Conservation (phyloP, 169 alveolate species). For the Eimeria necatrix region DNA sequence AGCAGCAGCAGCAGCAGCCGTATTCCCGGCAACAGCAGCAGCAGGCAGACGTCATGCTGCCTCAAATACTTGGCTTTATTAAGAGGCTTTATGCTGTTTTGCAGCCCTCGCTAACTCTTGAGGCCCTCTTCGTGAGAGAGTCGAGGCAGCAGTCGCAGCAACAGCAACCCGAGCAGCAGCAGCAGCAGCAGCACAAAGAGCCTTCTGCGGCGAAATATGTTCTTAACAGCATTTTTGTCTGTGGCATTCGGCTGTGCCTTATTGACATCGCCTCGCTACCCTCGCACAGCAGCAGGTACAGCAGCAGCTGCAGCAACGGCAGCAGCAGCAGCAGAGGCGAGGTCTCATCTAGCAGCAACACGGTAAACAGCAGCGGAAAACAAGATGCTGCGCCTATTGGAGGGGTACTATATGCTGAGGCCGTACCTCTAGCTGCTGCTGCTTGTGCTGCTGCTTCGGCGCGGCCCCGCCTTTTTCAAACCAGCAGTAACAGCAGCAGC, state of each 20-base stretch:
- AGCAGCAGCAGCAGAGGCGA: constrained; percentile 1
- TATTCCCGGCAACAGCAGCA: neutral
- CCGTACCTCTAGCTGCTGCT: constrained; percentile 23
- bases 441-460: neutral
- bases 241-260: constrained; percentile 29
- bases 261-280: neutral
- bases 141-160: neutral
- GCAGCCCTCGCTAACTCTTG: constrained; percentile 55
- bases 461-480: neutral
- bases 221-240: neutral
- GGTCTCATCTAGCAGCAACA: neutral
- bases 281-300: constrained; percentile 7
- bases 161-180: neutral
- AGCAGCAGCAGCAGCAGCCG: constrained; percentile 31
- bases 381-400: neutral
- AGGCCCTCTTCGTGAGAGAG: constrained; percentile 13
- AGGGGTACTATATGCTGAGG: constrained; percentile 16
- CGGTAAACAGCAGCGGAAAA: neutral
- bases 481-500: neutral
- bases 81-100: constrained; percentile 10
- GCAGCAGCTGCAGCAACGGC: constrained; percentile 10
- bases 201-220: neutral
- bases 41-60: constrained; percentile 14
- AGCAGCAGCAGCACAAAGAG: neutral
- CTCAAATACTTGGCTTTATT: constrained; percentile 9